These are phyloP conservation scores for Inga laurina DNA, from an alignment of 306 rosid genomes.

Conservation along the genomic window DNA sequence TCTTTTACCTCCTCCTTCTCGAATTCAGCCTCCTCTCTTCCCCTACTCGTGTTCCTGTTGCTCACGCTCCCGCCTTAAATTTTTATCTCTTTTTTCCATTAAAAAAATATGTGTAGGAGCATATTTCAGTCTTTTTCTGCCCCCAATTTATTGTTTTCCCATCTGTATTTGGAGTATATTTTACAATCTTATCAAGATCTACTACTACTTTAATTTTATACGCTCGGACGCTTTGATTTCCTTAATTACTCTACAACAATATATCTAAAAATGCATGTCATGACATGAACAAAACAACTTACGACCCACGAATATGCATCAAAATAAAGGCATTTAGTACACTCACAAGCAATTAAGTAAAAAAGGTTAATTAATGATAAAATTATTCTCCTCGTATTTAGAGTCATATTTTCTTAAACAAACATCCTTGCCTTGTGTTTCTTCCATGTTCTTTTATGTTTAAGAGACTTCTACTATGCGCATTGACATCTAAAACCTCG, in stretches of 20 bases:
- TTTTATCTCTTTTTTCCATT: neutral
- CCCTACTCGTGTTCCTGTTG: neutral
- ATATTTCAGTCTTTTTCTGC: neutral
- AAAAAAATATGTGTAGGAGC: too few species aligned
- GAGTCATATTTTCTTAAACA: neutral
- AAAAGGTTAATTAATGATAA: neutral
- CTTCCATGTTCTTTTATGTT: neutral
- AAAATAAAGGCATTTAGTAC: neutral
- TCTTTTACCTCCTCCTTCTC: neutral
- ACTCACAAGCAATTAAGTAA: neutral
- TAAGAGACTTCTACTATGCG: neutral
- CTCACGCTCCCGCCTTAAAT: neutral
- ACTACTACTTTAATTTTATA: neutral
- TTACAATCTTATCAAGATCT: neutral
- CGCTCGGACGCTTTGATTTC: neutral
- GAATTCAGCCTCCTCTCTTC: neutral
- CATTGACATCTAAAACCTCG: neutral
- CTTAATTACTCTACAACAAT: neutral
- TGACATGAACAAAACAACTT: too few species aligned
- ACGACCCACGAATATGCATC: neutral
- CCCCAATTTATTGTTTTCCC: neutral
- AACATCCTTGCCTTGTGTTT: neutral
- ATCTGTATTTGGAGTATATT: neutral
- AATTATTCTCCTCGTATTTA: neutral
- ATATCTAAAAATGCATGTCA: neutral